These are phyloP conservation scores for Chloranthus sessilifolius DNA, from an alignment of 164 flowering plant species.

Conservation along the genomic window DNA sequence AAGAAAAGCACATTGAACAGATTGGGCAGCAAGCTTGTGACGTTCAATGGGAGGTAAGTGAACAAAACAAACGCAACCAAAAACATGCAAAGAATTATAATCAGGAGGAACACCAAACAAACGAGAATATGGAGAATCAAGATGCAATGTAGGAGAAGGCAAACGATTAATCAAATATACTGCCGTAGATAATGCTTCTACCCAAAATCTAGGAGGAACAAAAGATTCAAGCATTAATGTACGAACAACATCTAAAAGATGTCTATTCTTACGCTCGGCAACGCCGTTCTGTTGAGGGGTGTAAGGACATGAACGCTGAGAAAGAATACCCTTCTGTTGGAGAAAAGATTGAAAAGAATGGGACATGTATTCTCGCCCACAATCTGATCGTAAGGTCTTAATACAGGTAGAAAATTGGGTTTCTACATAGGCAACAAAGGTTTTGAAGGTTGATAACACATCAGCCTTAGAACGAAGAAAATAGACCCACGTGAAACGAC, in stretches of 20 bases:
- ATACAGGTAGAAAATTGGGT: not conserved
- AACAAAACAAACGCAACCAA: not conserved
- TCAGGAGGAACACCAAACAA: not conserved
- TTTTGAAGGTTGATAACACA: not conserved
- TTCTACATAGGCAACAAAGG: not conserved
- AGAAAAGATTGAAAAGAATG: not conserved
- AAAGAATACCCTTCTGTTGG: not conserved
- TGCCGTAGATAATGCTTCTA: not conserved
- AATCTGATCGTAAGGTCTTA: not conserved
- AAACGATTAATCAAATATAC: not conserved
- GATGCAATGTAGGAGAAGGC: not conserved
- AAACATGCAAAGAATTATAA: not conserved
- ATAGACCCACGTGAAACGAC: not conserved
- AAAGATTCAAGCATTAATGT: not conserved
- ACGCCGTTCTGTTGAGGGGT: constrained; percentile 4
- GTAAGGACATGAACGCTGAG: not conserved
- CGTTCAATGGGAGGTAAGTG: too few species aligned
- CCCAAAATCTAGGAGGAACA: not conserved
- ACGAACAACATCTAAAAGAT: not conserved
- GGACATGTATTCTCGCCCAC: not conserved
- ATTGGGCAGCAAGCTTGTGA: too few species aligned
- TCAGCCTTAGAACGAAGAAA: not conserved
- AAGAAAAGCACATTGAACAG: too few species aligned
- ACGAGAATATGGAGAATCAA: not conserved
- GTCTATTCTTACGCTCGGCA: not conserved